Percentiles rank a stretch among this genome's conserved stretches.
Conservation (phyloP, 768 basidiomycete genomes). For the Arthromyces matolae region DNA sequence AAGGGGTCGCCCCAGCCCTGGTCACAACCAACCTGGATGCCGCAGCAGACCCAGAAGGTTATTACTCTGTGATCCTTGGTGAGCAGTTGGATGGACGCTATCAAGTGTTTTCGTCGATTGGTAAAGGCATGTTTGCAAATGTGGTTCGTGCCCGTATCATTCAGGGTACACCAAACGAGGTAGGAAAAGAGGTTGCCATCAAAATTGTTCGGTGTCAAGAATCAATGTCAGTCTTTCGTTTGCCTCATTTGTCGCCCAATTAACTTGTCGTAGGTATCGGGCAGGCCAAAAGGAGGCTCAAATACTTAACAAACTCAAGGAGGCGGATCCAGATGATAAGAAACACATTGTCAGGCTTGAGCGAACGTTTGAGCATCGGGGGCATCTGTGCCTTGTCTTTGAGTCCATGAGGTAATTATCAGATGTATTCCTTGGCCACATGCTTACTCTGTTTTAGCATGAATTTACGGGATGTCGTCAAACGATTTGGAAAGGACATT, state of each 20-base stretch:
- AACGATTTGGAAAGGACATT: constrained; percentile 97
- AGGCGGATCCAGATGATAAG: constrained; percentile 94
- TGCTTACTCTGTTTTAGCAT: constrained; percentile 51
- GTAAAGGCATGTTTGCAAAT: constrained; percentile 98
- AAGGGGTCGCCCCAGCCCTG: constrained; percentile 54
- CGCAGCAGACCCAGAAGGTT: constrained; percentile 91
- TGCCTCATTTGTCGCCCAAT: constrained; percentile 1
- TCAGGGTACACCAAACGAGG: constrained; percentile 53
- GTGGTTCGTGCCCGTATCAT: constrained; percentile 89
- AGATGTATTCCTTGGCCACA: neutral
- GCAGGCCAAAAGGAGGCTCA: constrained; percentile 89
- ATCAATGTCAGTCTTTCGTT: constrained; percentile 64
- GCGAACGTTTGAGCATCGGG: constrained; percentile 93
- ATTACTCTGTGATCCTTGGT: constrained; percentile 91
- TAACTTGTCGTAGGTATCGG: constrained; percentile 64
- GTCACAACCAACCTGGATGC: constrained; percentile 81
- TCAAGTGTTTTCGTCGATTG: constrained; percentile 92
- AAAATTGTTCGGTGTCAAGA: constrained; percentile 96
- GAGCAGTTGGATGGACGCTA: constrained; percentile 92
- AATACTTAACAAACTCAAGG: constrained; percentile 81
- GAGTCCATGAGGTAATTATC: constrained; percentile 76
- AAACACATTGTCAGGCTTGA: constrained; percentile 94
- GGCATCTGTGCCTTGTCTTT: constrained; percentile 94
- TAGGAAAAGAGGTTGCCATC: constrained; percentile 82
- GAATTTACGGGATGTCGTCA: constrained; percentile 97